Percentiles rank a stretch among this genome's conserved stretches.
Conservation (phyloP, 345 rosid species). For the Jatropha curcas region DNA sequence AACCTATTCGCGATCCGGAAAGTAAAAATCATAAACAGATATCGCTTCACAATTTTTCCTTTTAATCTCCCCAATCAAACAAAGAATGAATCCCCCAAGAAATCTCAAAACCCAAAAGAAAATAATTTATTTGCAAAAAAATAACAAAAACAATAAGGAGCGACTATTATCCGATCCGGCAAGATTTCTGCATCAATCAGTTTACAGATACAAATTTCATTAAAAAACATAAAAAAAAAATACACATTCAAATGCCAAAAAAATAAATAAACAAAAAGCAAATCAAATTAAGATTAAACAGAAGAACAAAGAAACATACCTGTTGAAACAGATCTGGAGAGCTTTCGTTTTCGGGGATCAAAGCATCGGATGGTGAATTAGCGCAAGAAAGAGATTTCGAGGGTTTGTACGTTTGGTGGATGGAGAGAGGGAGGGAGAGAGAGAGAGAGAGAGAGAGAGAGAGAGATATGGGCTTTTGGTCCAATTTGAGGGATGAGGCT, state of each 20-base stretch:
- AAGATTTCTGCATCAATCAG: not conserved
- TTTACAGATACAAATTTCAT: not conserved
- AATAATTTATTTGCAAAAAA: too few relatives aligned
- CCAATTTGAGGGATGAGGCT: constrained; percentile 34
- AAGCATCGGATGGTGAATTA: constrained; percentile 15
- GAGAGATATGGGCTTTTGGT: constrained; percentile 12
- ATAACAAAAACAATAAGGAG: not conserved
- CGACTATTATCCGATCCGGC: constrained; percentile 9
- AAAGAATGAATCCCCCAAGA: not conserved
- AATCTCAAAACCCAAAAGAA: not conserved
- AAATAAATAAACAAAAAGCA: too few relatives aligned
- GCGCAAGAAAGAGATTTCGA: not conserved
- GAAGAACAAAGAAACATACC: constrained; percentile 17
- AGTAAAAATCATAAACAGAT: not conserved
- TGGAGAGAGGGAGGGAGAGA: constrained; percentile 16
- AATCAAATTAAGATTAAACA: not conserved
- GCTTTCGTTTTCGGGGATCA: constrained; percentile 14
- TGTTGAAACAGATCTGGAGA: constrained; percentile 29
- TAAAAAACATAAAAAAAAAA: not conserved
- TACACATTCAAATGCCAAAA: not conserved
- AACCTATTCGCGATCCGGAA: not conserved
- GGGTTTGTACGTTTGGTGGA: constrained; percentile 34
- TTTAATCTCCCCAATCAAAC: not conserved
- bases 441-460: constrained; percentile 13
- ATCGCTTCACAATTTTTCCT: not conserved